Evolutionary conservation across 2,329 filamentous ascomycete species (phyloP).

Genomic region (Diaporthe batatas): DNA sequence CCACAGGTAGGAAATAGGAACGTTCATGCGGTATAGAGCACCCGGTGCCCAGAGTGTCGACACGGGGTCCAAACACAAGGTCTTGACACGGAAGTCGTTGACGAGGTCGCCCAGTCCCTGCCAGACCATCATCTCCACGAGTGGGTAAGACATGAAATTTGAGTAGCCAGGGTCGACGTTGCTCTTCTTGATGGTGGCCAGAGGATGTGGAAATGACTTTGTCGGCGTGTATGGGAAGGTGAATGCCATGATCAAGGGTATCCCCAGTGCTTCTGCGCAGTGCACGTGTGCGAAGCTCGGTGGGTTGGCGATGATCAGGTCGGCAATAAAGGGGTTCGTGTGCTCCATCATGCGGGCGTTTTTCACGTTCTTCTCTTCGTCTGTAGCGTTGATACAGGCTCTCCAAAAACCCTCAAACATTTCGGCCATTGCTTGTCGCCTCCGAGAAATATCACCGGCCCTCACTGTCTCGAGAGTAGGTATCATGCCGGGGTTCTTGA

Average conservation of each 20-base stretch:
- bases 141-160: constrained; percentile 84
- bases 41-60: constrained; percentile 84
- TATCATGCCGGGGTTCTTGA: constrained; percentile 84
- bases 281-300: constrained; percentile 84
- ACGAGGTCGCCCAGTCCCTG: constrained; percentile 86
- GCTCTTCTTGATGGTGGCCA: constrained; percentile 80
- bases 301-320: constrained; percentile 89
- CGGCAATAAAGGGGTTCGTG: constrained; percentile 73
- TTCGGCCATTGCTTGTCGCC: constrained; percentile 79
- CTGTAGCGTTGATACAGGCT: constrained; percentile 80
- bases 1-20: constrained; percentile 83
- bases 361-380: constrained; percentile 72
- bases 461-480: constrained; percentile 80
- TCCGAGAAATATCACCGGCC: constrained; percentile 77
- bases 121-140: constrained; percentile 92
- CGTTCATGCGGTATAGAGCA: constrained; percentile 77
- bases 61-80: constrained; percentile 78
- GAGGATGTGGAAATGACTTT: constrained; percentile 79
- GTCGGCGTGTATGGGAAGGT: constrained; percentile 87
- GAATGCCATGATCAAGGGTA: constrained; percentile 89
- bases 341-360: constrained; percentile 76
- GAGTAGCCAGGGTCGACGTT: constrained; percentile 80
- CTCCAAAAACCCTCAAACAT: constrained; percentile 90
- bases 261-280: constrained; percentile 82
- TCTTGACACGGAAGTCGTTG: constrained; percentile 79